phyloP scores from a whole-genome alignment of 805 yeast genomes.

The Candida tallmaniae region DNA sequence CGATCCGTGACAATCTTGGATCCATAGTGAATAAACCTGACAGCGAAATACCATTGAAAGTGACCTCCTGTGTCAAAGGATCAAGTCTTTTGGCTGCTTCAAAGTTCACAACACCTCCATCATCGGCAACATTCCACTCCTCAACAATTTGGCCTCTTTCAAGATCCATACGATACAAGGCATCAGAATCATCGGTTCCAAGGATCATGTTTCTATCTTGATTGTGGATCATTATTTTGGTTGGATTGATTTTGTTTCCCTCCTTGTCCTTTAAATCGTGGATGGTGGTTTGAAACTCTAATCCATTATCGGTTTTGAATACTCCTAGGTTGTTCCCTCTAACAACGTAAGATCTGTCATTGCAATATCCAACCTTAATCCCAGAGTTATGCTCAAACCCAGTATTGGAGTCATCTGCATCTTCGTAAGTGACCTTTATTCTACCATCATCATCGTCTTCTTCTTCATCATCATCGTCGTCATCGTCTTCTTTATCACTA shows the following conservation, averaged over 20 bases:
- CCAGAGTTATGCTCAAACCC: constrained; percentile 58
- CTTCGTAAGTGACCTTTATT: constrained; percentile 12
- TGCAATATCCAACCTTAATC: constrained; percentile 64
- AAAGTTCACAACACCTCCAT: constrained; percentile 49
- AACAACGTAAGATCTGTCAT: constrained; percentile 72
- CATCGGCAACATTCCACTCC: constrained; percentile 60
- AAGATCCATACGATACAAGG: constrained; percentile 70
- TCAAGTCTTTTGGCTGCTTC: constrained; percentile 73
- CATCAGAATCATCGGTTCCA: constrained; percentile 28
- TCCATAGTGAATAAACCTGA: constrained; percentile 72
- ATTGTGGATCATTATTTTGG: constrained; percentile 69
- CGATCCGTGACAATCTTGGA: constrained; percentile 68
- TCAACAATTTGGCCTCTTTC: constrained; percentile 80
- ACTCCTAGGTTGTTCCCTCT: constrained; percentile 81
- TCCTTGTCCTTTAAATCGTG: constrained; percentile 48
- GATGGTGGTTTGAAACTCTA: constrained; percentile 67
- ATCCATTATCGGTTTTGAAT: constrained; percentile 52
- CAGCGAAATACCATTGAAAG: constrained; percentile 64
- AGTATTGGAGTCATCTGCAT: constrained; percentile 29
- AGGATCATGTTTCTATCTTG: constrained; percentile 67
- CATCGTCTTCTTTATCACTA: constrained; percentile 8
- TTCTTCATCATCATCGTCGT: constrained; percentile 8
- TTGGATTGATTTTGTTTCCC: constrained; percentile 51
- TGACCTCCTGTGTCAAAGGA: constrained; percentile 68
- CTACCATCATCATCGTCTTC: constrained; percentile 27